phyloP scores from a whole-genome alignment of 129 eudicot genomes.

The Calendula officinalis region DNA sequence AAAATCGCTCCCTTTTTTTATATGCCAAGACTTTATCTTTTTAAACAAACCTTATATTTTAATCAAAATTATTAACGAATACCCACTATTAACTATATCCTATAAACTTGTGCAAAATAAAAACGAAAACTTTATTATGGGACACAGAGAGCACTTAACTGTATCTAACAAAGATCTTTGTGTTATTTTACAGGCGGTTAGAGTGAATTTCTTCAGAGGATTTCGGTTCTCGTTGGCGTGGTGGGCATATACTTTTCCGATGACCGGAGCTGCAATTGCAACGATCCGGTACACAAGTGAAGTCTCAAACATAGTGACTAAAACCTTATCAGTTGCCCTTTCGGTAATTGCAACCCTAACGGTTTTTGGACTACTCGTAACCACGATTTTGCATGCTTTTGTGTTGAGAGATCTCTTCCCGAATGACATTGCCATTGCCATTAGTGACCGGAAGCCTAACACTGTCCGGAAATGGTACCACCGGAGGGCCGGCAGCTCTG shows the following conservation, averaged over 20 bases:
- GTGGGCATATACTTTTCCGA: slow-evolving; percentile 99
- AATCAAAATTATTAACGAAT: no score
- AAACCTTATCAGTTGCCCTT: slow-evolving; percentile 39
- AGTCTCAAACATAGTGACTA: slow-evolving; percentile 49
- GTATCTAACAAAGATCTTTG: not conserved
- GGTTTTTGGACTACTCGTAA: slow-evolving; percentile 50
- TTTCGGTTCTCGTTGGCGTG: slow-evolving; percentile 83
- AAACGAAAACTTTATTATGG: not conserved
- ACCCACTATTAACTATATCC: no score
- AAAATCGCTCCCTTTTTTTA: no score
- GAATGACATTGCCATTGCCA: slow-evolving; percentile 80
- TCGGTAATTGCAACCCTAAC: slow-evolving; percentile 47
- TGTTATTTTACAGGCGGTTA: slow-evolving; percentile 57
- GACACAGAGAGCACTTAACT: not conserved
- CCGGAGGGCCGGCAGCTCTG: slow-evolving; percentile 42
- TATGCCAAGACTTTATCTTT: no score
- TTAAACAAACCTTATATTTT: no score
- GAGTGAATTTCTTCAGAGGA: slow-evolving; percentile 83
- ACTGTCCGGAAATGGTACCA: slow-evolving; percentile 53
- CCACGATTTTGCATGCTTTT: slow-evolving; percentile 68
- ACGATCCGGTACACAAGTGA: slow-evolving; percentile 61
- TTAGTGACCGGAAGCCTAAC: slow-evolving; percentile 56
- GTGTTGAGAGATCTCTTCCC: slow-evolving; percentile 73
- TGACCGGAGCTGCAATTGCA: slow-evolving; percentile 86
- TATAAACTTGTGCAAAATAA: no score